Conservation (phyloP, 495 filamentous ascomycete species). For the Schizothecium vesticola region DNA sequence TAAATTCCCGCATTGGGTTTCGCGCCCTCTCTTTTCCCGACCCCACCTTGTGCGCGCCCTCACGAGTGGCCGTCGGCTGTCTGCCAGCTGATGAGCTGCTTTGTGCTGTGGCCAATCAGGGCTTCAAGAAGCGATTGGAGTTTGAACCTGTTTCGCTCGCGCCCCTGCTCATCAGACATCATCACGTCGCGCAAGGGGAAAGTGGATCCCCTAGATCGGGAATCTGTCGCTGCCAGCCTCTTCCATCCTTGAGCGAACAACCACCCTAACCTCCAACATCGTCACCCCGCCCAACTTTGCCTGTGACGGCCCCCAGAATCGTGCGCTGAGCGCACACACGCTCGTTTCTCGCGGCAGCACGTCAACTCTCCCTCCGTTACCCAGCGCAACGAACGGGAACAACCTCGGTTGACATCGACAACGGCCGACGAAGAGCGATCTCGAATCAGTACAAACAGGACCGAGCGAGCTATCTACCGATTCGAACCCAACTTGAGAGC, state of each 20-base stretch:
- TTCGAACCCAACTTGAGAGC: background rate
- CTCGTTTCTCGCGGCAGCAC: background rate
- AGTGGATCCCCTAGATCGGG: slow-evolving; percentile 2
- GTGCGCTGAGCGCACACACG: slow-evolving; percentile 2
- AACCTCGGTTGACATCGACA: background rate
- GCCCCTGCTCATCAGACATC: slow-evolving; percentile 15
- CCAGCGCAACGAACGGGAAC: background rate
- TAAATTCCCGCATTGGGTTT: slow-evolving; percentile 26
- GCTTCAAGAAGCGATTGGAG: background rate
- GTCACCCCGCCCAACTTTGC: background rate
- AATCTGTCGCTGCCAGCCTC: slow-evolving; percentile 2
- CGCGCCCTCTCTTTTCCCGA: slow-evolving; percentile 7
- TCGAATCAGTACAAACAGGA: background rate
- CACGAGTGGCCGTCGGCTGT: slow-evolving; percentile 1
- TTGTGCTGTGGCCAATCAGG: background rate
- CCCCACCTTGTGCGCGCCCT: slow-evolving; percentile 6
- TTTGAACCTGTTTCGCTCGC: background rate
- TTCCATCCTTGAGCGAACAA: background rate
- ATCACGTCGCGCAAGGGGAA: slow-evolving; percentile 1
- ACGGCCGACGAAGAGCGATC: background rate
- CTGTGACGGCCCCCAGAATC: background rate
- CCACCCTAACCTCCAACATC: background rate
- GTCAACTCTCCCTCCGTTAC: background rate
- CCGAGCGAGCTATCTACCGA: background rate
- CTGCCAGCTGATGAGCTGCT: slow-evolving; percentile 1